Evolutionary conservation across 805 yeast genomes (phyloP).

Genomic region (Pichia kluyveri): DNA sequence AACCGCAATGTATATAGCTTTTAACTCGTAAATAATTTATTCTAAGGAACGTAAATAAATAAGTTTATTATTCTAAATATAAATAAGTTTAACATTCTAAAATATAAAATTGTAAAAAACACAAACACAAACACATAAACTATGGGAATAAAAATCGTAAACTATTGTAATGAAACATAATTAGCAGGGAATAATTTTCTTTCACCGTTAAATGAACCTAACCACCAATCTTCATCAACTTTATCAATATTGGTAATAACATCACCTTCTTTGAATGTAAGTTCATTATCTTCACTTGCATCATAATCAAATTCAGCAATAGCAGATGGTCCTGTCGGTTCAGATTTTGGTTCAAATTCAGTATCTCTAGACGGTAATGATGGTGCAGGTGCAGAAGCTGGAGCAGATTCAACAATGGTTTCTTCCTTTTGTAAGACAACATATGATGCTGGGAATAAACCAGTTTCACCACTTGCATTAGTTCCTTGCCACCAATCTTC

Average conservation of each 20-base stretch:
- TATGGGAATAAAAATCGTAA: background rate
- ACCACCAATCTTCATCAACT: conserved; percentile 97
- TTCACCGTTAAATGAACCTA: conserved; percentile 73
- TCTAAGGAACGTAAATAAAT: background rate
- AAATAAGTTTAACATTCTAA: background rate
- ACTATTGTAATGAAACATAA: conserved; percentile 43
- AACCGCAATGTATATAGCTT: too few species aligned
- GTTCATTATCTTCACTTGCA: conserved; percentile 88
- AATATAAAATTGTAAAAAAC: too few species aligned
- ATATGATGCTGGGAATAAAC: conserved; percentile 50
- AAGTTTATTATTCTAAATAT: background rate
- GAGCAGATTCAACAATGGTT: conserved; percentile 8
- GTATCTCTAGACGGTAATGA: conserved; percentile 4
- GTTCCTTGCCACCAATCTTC: conserved; percentile 61
- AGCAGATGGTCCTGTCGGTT: conserved; percentile 34
- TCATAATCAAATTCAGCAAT: conserved; percentile 72
- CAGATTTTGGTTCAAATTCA: conserved; percentile 17
- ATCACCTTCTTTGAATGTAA: conserved; percentile 79
- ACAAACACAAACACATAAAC: background rate
- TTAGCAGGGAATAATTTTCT: conserved; percentile 87
- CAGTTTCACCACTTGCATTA: conserved; percentile 34
- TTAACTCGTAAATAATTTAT: too few species aligned
- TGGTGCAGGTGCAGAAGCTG: conserved; percentile 14
- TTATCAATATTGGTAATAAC: conserved; percentile 73
- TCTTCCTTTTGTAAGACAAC: conserved; percentile 28